These are phyloP conservation scores for Simplicillium aogashimaense DNA, from an alignment of 2,329 filamentous ascomycete species.

Conservation along the genomic window DNA sequence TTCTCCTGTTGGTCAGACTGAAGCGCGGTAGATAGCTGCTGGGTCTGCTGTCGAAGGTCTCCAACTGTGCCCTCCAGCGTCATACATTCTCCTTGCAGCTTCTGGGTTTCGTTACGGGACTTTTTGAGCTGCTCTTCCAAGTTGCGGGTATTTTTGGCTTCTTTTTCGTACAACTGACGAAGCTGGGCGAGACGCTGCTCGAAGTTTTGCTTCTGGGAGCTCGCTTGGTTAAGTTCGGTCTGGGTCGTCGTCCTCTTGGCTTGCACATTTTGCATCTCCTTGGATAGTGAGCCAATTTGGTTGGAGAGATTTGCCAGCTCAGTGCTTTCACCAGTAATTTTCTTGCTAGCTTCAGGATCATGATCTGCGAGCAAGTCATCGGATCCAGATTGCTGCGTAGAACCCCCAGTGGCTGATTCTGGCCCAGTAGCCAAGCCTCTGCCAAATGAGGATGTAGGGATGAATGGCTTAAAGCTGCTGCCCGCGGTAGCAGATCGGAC, in stretches of 20 bases:
- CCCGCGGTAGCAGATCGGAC: conserved; percentile 35
- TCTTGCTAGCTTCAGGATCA: conserved; percentile 81
- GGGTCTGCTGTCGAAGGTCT: conserved; percentile 75
- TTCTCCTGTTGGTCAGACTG: conserved; percentile 89
- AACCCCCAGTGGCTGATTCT: conserved; percentile 49
- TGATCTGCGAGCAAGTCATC: conserved; percentile 89
- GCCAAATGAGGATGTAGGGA: conserved; percentile 87
- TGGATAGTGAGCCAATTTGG: conserved; percentile 82
- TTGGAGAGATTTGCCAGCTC: conserved; percentile 95
- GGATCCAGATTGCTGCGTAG: conserved; percentile 38
- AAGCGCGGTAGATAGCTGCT: conserved; percentile 62
- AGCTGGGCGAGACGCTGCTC: conserved; percentile 82
- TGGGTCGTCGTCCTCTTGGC: conserved; percentile 70
- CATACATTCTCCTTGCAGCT: conserved; percentile 74
- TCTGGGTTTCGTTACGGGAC: conserved; percentile 72
- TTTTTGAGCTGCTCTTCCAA: conserved; percentile 73
- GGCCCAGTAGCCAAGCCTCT: conserved; percentile 67
- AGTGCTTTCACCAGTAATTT: conserved; percentile 77
- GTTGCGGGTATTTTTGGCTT: conserved; percentile 75
- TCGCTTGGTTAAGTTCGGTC: conserved; percentile 71
- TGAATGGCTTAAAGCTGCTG: conserved; percentile 73
- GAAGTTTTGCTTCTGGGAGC: conserved; percentile 83
- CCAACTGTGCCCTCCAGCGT: conserved; percentile 72
- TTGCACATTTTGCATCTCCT: conserved; percentile 90
- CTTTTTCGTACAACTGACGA: conserved; percentile 82